Base-by-base conservation (phyloP, 805 yeast species). In the Starmerella sirachaensis region DNA sequence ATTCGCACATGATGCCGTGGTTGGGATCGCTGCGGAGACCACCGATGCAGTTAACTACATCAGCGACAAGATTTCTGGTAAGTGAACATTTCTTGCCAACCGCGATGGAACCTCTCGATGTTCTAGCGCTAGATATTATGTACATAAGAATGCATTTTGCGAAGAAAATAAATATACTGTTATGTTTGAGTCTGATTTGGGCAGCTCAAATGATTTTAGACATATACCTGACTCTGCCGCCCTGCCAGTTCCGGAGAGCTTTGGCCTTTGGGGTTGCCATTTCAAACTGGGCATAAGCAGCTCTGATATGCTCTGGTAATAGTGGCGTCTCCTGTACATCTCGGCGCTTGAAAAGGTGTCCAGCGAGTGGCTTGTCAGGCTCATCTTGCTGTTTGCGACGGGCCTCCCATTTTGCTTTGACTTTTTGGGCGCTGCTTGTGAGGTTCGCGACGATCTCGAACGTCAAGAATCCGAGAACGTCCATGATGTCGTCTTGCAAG, bases 401-500 rank as follows among this genome's bases (percentile, higher is more conserved):
- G 17, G 82, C 85, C 18, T 48, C 49, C 44, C 45, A 39, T 3
- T 72, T 68, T 37, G 69, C 71, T 49, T 86, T 85, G 23, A 91
- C 76, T 41, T 69, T 72, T 56, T 88, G 66, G 1, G 97, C 97
- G 50, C 78, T 81, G 59, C 88, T 97, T 0, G 98, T 91, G 35
- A 91, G 61, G 7, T 88, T 77, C 53, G 97, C 93, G 3, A 91
- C 98, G 57, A 88, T 85, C 58, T 91, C 98, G 63, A 91, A 91
- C 1, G 98, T 91, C 38, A 91, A 61, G 54, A 91, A 91, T 19
- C 98, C 98, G 23, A 91, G 63, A 26, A 88, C 91, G 64, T 91
- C 98, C 47, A 91, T 77, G 18, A 91, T 94, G 64, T 91, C 98
- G 59, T 91, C 98, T 54, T 81, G 82, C 2, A 97, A 94, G 51